A percentile compares a stretch with the other conserved stretches of the same genome.
These are phyloP conservation scores for Lotus japonicus DNA, from an alignment of 306 rosid species.

Conservation along the genomic window DNA sequence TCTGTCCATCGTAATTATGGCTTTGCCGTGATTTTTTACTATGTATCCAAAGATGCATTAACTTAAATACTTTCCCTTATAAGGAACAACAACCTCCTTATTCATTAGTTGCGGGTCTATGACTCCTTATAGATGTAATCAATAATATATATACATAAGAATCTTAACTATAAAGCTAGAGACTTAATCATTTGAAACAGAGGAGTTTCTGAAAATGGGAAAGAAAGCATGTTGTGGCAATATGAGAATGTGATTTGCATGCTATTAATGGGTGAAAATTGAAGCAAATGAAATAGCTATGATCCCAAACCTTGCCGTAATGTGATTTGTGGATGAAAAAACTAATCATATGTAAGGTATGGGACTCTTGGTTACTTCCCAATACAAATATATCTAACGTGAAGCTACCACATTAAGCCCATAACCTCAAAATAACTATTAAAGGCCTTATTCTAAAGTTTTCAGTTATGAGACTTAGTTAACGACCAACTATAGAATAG, in stretches of 20 bases:
- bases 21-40: too few species aligned
- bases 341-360: not conserved
- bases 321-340: not conserved
- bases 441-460: not conserved
- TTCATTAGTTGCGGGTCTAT: not conserved
- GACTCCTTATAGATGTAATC: slow-evolving; percentile 6
- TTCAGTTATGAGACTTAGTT: not conserved
- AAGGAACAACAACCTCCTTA: slow-evolving; percentile 2
- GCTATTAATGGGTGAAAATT: not conserved
- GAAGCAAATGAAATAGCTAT: not conserved
- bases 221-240: slow-evolving; percentile 4
- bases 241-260: slow-evolving; percentile 26
- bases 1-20: too few species aligned
- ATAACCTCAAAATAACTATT: not conserved
- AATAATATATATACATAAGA: too few species aligned
- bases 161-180: not conserved
- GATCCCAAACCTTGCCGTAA: not conserved
- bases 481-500: not conserved
- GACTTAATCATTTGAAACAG: not conserved
- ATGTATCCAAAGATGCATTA: too few species aligned
- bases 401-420: not conserved
- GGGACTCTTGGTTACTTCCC: not conserved
- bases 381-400: not conserved
- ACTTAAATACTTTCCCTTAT: not conserved
- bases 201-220: slow-evolving; percentile 10